Percentiles rank a stretch among this genome's conserved stretches.
Conservation (phyloP, 139 green algal genomes). For the Chlorokybus atmophyticus region DNA sequence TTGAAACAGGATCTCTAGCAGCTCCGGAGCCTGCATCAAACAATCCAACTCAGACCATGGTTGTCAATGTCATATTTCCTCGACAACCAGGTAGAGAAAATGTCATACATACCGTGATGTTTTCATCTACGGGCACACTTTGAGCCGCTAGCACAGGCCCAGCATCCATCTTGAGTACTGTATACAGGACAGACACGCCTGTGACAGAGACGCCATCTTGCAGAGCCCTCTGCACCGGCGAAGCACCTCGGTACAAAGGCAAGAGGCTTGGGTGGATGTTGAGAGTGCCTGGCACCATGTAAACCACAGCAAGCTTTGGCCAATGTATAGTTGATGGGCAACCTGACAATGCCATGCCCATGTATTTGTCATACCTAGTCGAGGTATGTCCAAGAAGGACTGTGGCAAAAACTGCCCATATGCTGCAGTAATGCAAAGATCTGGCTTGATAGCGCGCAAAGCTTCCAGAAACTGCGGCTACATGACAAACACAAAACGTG, state of each 20-base stretch:
- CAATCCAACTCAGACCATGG: no score
- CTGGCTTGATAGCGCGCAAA: slow-evolving; percentile 50
- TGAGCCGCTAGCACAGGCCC: slow-evolving; percentile 71
- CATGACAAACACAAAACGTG: no score
- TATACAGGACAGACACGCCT: slow-evolving; percentile 84
- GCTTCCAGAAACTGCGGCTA: slow-evolving; percentile 59
- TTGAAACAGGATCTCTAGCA: no score
- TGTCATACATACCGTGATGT: slow-evolving; percentile 37
- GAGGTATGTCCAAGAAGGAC: slow-evolving; percentile 73
- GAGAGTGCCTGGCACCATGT: slow-evolving; percentile 73
- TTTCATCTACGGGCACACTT: slow-evolving; percentile 29
- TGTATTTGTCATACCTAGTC: no score
- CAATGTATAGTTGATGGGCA: no score
- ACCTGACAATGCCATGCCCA: no score
- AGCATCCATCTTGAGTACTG: slow-evolving; percentile 83
- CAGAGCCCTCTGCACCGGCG: slow-evolving; percentile 80
- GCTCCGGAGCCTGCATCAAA: no score
- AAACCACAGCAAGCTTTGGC: no score
- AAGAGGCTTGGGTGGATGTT: slow-evolving; percentile 96
- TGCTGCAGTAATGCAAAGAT: slow-evolving; percentile 88
- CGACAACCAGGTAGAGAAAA: no score
- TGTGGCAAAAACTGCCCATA: slow-evolving; percentile 93
- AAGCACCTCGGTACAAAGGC: slow-evolving; percentile 78
- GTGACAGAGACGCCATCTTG: slow-evolving; percentile 47
- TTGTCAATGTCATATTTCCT: no score